phyloP scores from a whole-genome alignment of 306 rosid species.

The Trifolium pratense region DNA sequence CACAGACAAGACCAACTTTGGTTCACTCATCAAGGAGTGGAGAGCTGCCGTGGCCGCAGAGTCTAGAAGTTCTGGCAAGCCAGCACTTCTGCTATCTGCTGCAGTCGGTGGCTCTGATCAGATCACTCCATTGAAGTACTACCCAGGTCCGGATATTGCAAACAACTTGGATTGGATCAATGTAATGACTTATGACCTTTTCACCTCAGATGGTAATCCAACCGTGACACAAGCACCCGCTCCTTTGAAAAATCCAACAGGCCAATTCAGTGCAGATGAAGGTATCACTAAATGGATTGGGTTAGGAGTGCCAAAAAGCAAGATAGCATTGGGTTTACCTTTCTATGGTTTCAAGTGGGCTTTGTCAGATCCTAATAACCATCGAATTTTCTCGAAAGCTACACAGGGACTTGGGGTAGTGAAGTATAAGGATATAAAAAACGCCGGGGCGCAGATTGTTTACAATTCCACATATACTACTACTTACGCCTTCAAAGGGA shows the following conservation, averaged over 20 bases:
- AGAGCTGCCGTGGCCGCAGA: constrained; percentile 40
- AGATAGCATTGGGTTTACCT: constrained; percentile 45
- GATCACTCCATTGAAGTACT: constrained; percentile 32
- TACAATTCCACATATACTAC: constrained; percentile 47
- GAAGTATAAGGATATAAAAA: constrained; percentile 43
- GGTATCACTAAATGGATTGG: constrained; percentile 32
- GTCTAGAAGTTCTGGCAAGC: constrained; percentile 24
- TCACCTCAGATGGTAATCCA: constrained; percentile 6
- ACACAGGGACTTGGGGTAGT: constrained; percentile 38
- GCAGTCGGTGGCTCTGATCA: constrained; percentile 47
- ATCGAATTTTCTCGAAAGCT: constrained; percentile 41
- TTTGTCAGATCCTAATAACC: constrained; percentile 32
- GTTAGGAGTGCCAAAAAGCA: constrained; percentile 15
- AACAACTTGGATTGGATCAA: constrained; percentile 53
- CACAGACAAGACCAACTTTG: constrained; percentile 45
- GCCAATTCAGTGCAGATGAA: constrained; percentile 30
- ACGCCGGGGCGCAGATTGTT: constrained; percentile 1
- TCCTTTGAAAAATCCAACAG: constrained; percentile 25
- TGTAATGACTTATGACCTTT: constrained; percentile 41
- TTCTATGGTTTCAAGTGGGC: constrained; percentile 58
- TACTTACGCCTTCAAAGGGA: constrained; percentile 47
- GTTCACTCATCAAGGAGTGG: constrained; percentile 53
- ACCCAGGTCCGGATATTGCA: constrained; percentile 33
- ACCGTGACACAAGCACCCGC: constrained; percentile 32
- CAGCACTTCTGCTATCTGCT: constrained; percentile 42